phyloP scores from a whole-genome alignment of 441 rosid species.

The Arabidopsis lyrata region DNA sequence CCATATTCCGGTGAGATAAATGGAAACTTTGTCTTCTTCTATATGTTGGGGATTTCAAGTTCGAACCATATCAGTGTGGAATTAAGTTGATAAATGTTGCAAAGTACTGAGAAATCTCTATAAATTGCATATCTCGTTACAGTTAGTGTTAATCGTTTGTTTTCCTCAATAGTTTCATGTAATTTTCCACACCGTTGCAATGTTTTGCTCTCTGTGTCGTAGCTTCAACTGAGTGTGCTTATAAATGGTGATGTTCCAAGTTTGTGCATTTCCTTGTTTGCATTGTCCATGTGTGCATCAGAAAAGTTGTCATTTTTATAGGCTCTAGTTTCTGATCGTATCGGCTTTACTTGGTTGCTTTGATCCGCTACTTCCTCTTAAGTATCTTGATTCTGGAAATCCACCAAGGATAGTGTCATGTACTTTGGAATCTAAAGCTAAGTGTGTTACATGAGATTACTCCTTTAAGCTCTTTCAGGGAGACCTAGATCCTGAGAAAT shows the following conservation, averaged over 20 bases:
- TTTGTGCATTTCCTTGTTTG: constrained; percentile 1
- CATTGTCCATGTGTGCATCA: not conserved
- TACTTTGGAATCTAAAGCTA: not conserved
- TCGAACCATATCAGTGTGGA: constrained; percentile 3
- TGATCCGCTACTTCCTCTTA: not conserved
- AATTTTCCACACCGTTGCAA: not conserved
- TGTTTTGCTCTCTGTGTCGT: not conserved
- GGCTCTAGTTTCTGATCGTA: not conserved
- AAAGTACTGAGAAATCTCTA: not conserved
- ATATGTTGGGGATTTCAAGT: not conserved
- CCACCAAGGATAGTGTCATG: not conserved
- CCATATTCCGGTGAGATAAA: too few relatives aligned
- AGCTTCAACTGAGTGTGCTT: not conserved
- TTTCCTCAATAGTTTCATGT: too few relatives aligned
- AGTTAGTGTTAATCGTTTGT: constrained; percentile 1
- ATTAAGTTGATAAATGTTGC: not conserved
- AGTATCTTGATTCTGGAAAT: not conserved
- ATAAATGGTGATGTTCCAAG: not conserved
- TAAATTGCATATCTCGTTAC: too few relatives aligned
- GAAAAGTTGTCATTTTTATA: not conserved
- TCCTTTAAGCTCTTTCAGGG: not conserved
- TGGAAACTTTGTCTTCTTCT: not conserved
- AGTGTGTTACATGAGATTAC: not conserved
- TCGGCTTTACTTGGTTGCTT: not conserved
- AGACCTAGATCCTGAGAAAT: not conserved